Evolutionary conservation across 2,329 filamentous ascomycete species (phyloP), one percentile per base, ranked within the genome.

Genomic region (Sporothrix inflata): DNA sequence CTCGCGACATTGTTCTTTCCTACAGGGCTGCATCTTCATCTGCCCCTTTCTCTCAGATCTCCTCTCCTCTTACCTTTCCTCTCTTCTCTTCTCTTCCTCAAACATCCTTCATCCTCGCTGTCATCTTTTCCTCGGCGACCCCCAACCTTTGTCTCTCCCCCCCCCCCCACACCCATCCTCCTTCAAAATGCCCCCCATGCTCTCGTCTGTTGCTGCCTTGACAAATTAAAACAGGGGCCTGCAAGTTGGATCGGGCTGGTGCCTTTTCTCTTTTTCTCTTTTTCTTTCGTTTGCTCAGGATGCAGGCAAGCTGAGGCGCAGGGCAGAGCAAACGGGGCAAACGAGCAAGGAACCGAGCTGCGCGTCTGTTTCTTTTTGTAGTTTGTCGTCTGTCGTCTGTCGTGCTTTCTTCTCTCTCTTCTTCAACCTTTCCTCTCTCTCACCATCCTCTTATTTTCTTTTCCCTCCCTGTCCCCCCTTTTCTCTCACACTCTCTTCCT

Each of bases 171-270:
- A 40, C 47, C 24, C 38, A 45, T 63, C 45, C 57, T 47, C 55
- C 38, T 70, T 27, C 38, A 12, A 66, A 66, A 49, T 16, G 42
- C 19, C 53, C 68, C 68, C 53, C 51, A 47, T 61, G 24, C 34
- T 66, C 47, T 60, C 27, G 40, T 19, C 49, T 47, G 38, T 61
- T 66, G 71, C 67, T 67, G 67, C 57, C 71, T 72, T 67, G 71
- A 72, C 71, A 63, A 69, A 69, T 72, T 34, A 69, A 69, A 69
- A 49, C 21, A 71, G 66, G 49, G 49, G 66, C n/a, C 63, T 66
- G 38, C 21, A 63, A 42, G 38, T 14, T 24, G n/a, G 42, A 16
- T n/a, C 6, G 57, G 11, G 57, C 30, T 42, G 34, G 24, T 30
- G 27, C 60, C 14, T 27, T 55, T n/a, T 30, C 45, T 40, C 66